Conservation (phyloP, 2,329 filamentous ascomycete species). For the Clathrospora elynae region DNA sequence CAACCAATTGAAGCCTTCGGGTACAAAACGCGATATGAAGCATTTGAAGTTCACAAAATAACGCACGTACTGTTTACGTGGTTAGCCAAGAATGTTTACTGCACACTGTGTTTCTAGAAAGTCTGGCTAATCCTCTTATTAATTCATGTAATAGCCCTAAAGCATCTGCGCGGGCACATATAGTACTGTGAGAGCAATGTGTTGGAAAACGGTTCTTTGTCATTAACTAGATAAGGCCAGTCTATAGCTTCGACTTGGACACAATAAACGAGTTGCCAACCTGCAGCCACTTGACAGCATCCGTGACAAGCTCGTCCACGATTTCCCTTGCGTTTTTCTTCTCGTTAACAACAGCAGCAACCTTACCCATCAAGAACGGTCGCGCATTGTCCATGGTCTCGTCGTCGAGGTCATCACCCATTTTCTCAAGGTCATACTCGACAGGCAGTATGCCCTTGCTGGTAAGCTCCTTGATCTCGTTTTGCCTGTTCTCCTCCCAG, state of each 20-base stretch:
- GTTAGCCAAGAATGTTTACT: too few species aligned
- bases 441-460: conserved; percentile 89
- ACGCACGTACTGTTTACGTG: too few species aligned
- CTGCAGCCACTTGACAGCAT: conserved; percentile 74
- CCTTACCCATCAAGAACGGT: conserved; percentile 96
- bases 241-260: conserved; percentile 47
- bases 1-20: too few species aligned
- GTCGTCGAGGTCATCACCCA: conserved; percentile 70
- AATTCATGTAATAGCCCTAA: too few species aligned
- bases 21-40: too few species aligned
- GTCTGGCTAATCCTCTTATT: too few species aligned
- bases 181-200: too few species aligned
- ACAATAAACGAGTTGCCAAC: conserved; percentile 67
- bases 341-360: conserved; percentile 89
- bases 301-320: conserved; percentile 89
- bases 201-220: not conserved
- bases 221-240: too few species aligned
- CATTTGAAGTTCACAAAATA: too few species aligned
- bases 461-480: conserved; percentile 92
- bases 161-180: too few species aligned
- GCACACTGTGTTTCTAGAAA: too few species aligned
- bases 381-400: conserved; percentile 90
- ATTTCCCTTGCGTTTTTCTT: conserved; percentile 89
- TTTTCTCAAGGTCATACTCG: conserved; percentile 88
- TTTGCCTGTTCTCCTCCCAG: conserved; percentile 90